Conservation (phyloP, 1,139 yeast genomes). For the Blastobotrys capitulatus region DNA sequence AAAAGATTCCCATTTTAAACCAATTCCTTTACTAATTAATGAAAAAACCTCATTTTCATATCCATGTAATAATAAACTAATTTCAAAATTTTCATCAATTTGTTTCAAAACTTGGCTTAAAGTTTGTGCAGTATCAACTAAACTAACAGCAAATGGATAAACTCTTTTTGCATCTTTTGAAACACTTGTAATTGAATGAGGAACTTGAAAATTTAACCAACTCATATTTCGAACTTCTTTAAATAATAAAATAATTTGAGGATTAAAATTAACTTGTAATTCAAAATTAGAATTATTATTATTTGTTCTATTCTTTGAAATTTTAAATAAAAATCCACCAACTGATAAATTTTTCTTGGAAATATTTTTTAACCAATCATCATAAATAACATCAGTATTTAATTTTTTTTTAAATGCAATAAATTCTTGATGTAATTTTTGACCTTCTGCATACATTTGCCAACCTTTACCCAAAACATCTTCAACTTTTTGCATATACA, state of each 20-base stretch:
- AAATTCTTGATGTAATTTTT: conserved; percentile 50
- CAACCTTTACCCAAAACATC: conserved; percentile 66
- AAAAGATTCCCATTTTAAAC: conserved; percentile 52
- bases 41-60: conserved; percentile 36
- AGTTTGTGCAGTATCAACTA: conserved; percentile 46
- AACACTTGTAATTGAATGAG: conserved; percentile 42
- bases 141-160: conserved; percentile 53
- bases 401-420: conserved; percentile 42
- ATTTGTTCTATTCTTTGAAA: conserved; percentile 25
- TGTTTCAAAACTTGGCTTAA: conserved; percentile 25
- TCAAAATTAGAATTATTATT: conserved; percentile 18
- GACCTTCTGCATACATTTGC: conserved; percentile 71
- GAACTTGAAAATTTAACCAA: conserved; percentile 54
- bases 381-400: conserved; percentile 40
- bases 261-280: conserved; percentile 47
- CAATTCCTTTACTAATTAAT: conserved; percentile 31
- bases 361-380: conserved; percentile 42
- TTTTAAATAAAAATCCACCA: conserved; percentile 39
- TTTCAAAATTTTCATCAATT: conserved; percentile 36
- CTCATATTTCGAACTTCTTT: conserved; percentile 51
- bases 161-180: conserved; percentile 45
- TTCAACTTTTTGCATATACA: conserved; percentile 41
- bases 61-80: conserved; percentile 41
- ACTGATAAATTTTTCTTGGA: conserved; percentile 25
- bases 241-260: conserved; percentile 38